Evolutionary conservation across 2,329 filamentous ascomycete genomes (phyloP).

Genomic region (Calonectria pseudoturangicola): DNA sequence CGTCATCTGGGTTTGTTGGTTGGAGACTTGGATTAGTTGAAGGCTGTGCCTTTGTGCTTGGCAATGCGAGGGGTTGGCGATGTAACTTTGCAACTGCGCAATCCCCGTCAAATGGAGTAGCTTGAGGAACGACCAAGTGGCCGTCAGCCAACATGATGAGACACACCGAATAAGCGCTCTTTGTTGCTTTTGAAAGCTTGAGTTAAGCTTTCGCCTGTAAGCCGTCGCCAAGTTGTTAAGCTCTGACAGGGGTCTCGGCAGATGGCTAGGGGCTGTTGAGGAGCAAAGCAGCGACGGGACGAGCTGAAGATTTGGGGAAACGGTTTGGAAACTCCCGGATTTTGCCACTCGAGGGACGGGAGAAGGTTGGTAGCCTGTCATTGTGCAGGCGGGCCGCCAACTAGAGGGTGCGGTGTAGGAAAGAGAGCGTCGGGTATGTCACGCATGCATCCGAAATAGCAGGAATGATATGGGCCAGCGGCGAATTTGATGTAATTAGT

Average conservation of each 20-base stretch:
- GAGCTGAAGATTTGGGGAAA: neutral
- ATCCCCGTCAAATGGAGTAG: neutral
- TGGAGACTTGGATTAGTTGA: neutral
- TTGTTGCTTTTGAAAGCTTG: constrained; percentile 16
- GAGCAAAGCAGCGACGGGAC: neutral
- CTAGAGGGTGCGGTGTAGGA: constrained; percentile 12
- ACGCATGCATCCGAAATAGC: constrained; percentile 20
- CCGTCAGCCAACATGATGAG: neutral
- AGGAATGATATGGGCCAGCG: neutral
- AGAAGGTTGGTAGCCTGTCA: neutral
- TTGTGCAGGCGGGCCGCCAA: neutral
- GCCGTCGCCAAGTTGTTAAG: neutral
- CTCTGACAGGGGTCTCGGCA: neutral
- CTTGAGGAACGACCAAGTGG: neutral
- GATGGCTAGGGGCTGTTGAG: neutral
- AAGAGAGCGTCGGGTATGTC: neutral
- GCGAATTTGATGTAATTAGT: neutral
- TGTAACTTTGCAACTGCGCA: neutral
- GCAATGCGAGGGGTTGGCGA: neutral
- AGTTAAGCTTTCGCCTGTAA: neutral
- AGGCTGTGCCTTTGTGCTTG: neutral
- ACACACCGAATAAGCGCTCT: neutral
- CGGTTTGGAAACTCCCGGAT: neutral
- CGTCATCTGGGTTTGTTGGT: too few species aligned
- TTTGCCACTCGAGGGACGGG: constrained; percentile 3